These are phyloP conservation scores for Arthrinium puccinioides DNA, from an alignment of 2,329 filamentous ascomycete species.

Conservation along the genomic window DNA sequence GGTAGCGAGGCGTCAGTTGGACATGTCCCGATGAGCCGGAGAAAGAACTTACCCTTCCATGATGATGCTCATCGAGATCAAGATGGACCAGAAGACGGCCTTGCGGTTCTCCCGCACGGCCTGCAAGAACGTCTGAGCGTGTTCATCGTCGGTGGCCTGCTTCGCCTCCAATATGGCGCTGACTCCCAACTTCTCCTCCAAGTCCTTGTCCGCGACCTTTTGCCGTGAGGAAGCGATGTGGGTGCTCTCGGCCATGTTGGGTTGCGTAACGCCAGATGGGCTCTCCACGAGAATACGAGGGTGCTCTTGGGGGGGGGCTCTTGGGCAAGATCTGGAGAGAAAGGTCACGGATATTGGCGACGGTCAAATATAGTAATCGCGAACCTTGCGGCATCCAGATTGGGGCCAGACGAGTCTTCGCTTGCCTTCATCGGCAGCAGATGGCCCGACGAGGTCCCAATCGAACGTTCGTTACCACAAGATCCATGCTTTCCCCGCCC, in stretches of 20 bases:
- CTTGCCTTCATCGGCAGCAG: background rate
- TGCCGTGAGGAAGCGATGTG: constrained; percentile 13
- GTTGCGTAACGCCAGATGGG: too few relatives aligned
- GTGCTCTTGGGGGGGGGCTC: background rate
- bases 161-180: constrained; percentile 19
- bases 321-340: too few relatives aligned
- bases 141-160: constrained; percentile 22
- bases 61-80: constrained; percentile 23
- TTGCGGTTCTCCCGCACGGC: constrained; percentile 19
- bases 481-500: too few relatives aligned
- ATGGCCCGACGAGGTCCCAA: background rate
- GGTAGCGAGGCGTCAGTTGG: constrained; percentile 2
- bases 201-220: constrained; percentile 19
- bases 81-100: constrained; percentile 21
- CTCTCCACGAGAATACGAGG: background rate
- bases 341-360: too few relatives aligned
- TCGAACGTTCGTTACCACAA: too few relatives aligned
- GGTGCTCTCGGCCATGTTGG: constrained; percentile 12
- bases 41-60: constrained; percentile 21
- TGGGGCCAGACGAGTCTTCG: background rate
- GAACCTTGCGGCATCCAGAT: background rate
- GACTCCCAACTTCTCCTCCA: constrained; percentile 21
- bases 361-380: background rate
- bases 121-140: constrained; percentile 19
- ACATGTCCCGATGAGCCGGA: background rate